Evolutionary conservation across 1,284 basidiomycete genomes (phyloP), one percentile per base, ranked within the genome.

Genomic region (Spongiforma sp.): DNA sequence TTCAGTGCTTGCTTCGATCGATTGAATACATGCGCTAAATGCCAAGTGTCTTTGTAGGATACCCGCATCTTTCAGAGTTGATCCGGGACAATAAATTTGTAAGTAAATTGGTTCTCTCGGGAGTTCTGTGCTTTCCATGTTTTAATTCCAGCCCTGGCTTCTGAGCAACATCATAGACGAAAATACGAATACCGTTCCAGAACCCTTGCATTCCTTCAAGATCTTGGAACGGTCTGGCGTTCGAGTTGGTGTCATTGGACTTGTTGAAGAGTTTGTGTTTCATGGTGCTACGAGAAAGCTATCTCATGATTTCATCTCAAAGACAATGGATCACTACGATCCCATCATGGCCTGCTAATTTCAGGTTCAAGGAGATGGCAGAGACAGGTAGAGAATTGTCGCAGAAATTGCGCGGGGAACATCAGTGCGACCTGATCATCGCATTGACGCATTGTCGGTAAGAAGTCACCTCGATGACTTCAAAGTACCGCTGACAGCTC

Each of bases 61-160:
- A 92, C 71, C 91, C 90, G 5, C 94, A 95, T 73, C 82, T 96
- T 41, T 86, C 86, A 17, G 89, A 90, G 69, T 82, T 96, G 30
- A 86, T 95, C 64, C 71, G 85, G 68, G 84, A 84, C 53, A 85
- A 82, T 10, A 82, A 78, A 15, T 89, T 89, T 73, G 84, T 87
- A 61, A 80, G 93, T 87, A 61, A 80, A 93, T 83, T 82, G 50
- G n/a, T 21, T 30, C 28, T 28, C 28, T 19, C 59, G 30, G 32
- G 28, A 41, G 53, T 65, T 68, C 34, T 39, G 15, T 21, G 19
- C 30, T n/a, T n/a, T n/a, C n/a, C n/a, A n/a, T n/a, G n/a, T n/a
- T n/a, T n/a, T n/a, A n/a, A n/a, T n/a, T n/a, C n/a, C 63, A 82
- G 84, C 86, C 84, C 59, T 87, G 86, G 89, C 77, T 88, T 37